Evolutionary conservation across 2,329 filamentous ascomycete genomes (phyloP), one percentile per base, ranked within the genome.

Genomic region (Helicocarpus griseus): DNA sequence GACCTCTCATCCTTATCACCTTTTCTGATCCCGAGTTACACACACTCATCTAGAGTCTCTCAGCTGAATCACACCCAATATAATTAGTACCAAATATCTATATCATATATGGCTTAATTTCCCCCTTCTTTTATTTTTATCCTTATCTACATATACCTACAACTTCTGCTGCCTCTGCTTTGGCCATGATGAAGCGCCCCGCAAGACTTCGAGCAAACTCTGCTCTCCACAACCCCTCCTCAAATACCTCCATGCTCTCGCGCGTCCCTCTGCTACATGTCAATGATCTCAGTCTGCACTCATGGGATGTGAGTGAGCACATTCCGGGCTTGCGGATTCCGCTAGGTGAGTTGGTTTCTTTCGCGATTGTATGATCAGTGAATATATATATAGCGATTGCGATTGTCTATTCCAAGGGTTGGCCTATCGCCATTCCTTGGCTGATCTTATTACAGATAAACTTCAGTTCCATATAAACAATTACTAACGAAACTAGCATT

Each of bases 401-500:
- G 4, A n/a, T 39, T 39, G 13, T 8, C 17, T n/a, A 8, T 39
- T 39, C 13, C 36, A 39, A 17, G 36, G 36, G 17, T 39, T 2
- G 14, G 7, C 14, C 17, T 28, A 40, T 52, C 38, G 29, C n/a
- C 33, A 19, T 46, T 29, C 35, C 39, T 17, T 24, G 17, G 14
- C 35, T 51, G 8, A 35, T 52, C 56, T 60, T 43, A 54, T n/a
- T 7, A 19, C 17, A n/a, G 14, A 17, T 6, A 39, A 4, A 21
- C 14, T 8, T 17, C 36, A n/a, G n/a, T 39, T 39, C 17, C 36
- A 39, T 39, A 19, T 19, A 8, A 35, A n/a, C 17, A n/a, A 39
- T n/a, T 39, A 3, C 2, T 14, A n/a, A n/a, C 13, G 4, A n/a
- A n/a, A 39, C 8, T 68, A 93, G 87, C 87, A 24, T 93, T 93